Evolutionary conservation across 257 asterid genomes (phyloP).

Genomic region (Voacanga thouarsii): DNA sequence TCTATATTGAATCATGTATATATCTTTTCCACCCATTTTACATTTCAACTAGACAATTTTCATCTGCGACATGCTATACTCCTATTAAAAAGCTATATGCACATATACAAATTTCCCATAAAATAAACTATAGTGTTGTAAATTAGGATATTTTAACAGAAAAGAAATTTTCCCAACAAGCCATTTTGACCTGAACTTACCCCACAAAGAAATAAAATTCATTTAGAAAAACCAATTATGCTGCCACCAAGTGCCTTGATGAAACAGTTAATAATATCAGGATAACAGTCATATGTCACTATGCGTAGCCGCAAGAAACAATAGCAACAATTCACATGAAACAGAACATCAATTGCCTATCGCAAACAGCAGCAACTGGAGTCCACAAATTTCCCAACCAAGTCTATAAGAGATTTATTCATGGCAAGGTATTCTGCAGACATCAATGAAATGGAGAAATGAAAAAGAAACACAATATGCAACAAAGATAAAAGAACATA

Average conservation of each 20-base stretch:
- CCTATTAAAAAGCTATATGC: background rate
- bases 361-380: constrained; percentile 83
- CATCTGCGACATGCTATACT: background rate
- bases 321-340: too few species aligned
- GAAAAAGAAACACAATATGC: background rate
- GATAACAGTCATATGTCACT: constrained; percentile 79
- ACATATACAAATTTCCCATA: background rate
- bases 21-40: background rate
- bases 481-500: background rate
- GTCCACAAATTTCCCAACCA: constrained; percentile 56
- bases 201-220: constrained; percentile 85
- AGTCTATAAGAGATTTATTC: constrained; percentile 52
- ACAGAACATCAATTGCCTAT: constrained; percentile 82
- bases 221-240: constrained; percentile 71
- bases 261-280: constrained; percentile 78
- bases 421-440: constrained; percentile 82
- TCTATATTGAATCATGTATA: too few species aligned
- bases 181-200: constrained; percentile 30
- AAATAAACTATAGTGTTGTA: background rate
- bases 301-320: too few species aligned
- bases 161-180: background rate
- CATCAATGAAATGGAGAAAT: constrained; percentile 10
- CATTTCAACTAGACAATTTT: background rate
- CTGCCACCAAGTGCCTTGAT: constrained; percentile 81
- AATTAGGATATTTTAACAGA: background rate